Evolutionary conservation across 1,284 basidiomycete genomes (phyloP).

Genomic region (Ustilago trichophora): DNA sequence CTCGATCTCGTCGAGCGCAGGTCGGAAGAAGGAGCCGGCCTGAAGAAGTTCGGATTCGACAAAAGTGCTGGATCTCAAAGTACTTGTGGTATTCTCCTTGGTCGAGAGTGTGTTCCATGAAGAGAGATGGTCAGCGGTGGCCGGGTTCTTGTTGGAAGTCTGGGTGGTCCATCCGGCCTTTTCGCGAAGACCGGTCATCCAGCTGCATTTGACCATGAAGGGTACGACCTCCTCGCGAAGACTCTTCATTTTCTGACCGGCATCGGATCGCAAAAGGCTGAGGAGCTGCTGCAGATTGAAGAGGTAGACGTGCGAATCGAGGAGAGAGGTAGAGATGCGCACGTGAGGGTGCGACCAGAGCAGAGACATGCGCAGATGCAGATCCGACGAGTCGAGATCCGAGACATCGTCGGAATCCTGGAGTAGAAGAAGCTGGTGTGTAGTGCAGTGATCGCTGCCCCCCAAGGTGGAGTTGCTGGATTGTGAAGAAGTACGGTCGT

Average conservation of each 20-base stretch:
- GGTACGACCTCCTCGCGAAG: slow-evolving; percentile 62
- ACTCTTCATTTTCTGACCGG: slow-evolving; percentile 54
- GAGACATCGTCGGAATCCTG: slow-evolving; percentile 56
- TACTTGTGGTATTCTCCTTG: slow-evolving; percentile 12
- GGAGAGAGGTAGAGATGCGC: slow-evolving; percentile 56
- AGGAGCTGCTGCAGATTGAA: slow-evolving; percentile 52
- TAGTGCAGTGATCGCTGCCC: slow-evolving; percentile 18
- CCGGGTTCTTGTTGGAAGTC: background rate
- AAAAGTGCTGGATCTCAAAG: slow-evolving; percentile 33
- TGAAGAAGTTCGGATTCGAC: slow-evolving; percentile 36
- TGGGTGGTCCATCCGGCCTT: slow-evolving; percentile 57
- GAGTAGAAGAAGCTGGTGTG: slow-evolving; percentile 51
- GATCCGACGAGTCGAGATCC: slow-evolving; percentile 52
- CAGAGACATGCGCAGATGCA: slow-evolving; percentile 59
- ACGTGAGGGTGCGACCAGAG: slow-evolving; percentile 53
- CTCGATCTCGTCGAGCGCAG: slow-evolving; percentile 12
- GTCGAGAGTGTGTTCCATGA: slow-evolving; percentile 14
- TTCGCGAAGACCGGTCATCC: slow-evolving; percentile 56
- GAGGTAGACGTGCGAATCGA: slow-evolving; percentile 63
- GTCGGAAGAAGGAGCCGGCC: slow-evolving; percentile 21
- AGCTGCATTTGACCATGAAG: slow-evolving; percentile 60
- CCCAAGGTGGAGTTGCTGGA: slow-evolving; percentile 23
- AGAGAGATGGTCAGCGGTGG: slow-evolving; percentile 3
- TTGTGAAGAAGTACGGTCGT: slow-evolving; percentile 24
- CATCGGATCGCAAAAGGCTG: slow-evolving; percentile 45